Conservation (phyloP, 257 asterid genomes). For the Misopates orontium region DNA sequence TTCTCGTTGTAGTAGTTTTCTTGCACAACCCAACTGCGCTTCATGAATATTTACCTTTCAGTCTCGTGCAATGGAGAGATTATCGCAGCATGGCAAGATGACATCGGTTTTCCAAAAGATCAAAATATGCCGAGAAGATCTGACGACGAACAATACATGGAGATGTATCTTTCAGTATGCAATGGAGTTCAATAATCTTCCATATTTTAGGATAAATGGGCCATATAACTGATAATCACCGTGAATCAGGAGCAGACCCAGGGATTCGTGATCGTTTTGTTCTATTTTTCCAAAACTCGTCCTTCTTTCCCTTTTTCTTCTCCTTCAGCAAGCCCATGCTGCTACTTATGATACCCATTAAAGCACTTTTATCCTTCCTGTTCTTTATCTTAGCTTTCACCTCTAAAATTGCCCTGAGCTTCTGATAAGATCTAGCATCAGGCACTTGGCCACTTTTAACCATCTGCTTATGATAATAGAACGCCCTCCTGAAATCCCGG, state of each 20-base stretch:
- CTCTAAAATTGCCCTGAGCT: conserved; percentile 75
- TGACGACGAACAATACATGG: too few species aligned
- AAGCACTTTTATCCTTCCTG: conserved; percentile 80
- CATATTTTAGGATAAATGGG: too few species aligned
- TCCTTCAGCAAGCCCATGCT: conserved; percentile 66
- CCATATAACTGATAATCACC: conserved; percentile 19
- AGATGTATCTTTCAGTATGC: too few species aligned
- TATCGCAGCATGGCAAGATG: too few species aligned
- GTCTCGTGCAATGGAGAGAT: too few species aligned
- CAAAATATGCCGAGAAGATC: too few species aligned
- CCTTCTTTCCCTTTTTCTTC: conserved; percentile 78
- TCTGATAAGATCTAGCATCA: conserved; percentile 69
- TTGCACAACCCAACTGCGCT: too few species aligned
- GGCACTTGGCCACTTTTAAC: conserved; percentile 84
- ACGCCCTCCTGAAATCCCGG: conserved; percentile 88
- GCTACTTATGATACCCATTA: conserved; percentile 79
- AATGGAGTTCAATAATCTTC: too few species aligned
- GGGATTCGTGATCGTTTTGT: conserved; percentile 42
- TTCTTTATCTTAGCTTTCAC: conserved; percentile 75
- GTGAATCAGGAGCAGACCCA: conserved; percentile 33
- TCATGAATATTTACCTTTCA: too few species aligned
- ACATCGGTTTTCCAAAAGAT: too few species aligned
- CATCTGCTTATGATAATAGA: conserved; percentile 85
- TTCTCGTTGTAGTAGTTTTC: too few species aligned
- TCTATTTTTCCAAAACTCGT: conserved; percentile 83